phyloP scores from a whole-genome alignment of 2,329 filamentous ascomycete species.

The Taxawa tesnikishii region DNA sequence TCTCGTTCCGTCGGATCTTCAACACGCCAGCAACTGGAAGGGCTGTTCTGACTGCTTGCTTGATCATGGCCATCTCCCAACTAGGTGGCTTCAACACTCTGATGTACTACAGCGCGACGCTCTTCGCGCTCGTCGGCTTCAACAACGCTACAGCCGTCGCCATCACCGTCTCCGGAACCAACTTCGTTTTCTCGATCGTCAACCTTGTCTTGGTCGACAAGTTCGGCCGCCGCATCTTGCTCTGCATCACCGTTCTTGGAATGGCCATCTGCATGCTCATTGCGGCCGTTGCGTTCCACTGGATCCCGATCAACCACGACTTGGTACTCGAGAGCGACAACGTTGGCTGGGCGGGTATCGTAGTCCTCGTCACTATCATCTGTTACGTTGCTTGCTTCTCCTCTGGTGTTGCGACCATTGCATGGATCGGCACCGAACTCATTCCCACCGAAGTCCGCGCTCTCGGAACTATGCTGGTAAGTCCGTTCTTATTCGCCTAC shows the following conservation, averaged over 20 bases:
- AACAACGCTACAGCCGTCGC: conserved; percentile 67
- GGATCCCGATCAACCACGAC: conserved; percentile 38
- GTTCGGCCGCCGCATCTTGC: conserved; percentile 63
- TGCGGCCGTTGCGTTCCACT: conserved; percentile 62
- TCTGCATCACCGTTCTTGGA: conserved; percentile 34
- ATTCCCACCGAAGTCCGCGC: conserved; percentile 25
- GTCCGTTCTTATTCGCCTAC: conserved; percentile 3
- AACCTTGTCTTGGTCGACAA: conserved; percentile 68
- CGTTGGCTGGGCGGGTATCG: conserved; percentile 21
- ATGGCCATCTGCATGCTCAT: conserved; percentile 62
- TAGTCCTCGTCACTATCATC: conserved; percentile 25
- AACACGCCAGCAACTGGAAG: conserved; percentile 24
- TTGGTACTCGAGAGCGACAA: conserved; percentile 18
- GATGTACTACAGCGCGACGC: conserved; percentile 15
- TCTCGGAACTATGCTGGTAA: conserved; percentile 24
- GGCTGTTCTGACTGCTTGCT: conserved; percentile 25
- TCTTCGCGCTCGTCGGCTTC: conserved; percentile 55
- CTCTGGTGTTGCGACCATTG: conserved; percentile 13
- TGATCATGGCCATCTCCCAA: conserved; percentile 26
- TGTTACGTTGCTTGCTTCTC: conserved; percentile 22
- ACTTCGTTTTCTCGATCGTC: conserved; percentile 66
- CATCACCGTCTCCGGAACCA: conserved; percentile 68
- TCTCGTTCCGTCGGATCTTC: conserved; percentile 19
- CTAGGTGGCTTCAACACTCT: conserved; percentile 48
- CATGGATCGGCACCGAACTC: conserved; percentile 25